Evolutionary conservation across 1,284 basidiomycete genomes (phyloP), one percentile per base, ranked within the genome.

Genomic region (Paramarasmius palmivorus): DNA sequence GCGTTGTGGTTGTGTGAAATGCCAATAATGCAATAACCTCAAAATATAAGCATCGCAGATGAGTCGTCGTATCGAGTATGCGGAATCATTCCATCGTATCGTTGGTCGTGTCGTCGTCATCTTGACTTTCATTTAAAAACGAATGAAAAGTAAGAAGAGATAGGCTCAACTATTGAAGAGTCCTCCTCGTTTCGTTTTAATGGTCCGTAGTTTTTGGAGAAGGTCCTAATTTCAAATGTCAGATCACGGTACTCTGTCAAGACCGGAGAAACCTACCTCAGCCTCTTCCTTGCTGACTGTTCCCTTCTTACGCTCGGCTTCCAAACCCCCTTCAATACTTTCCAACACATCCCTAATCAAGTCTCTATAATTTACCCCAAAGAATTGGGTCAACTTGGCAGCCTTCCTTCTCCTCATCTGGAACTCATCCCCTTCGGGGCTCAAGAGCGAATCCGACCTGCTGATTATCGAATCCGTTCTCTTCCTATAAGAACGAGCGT

Each of bases 331-430:
- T 68, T 92, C 90, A 61, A 92, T 85, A 56, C 85, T 90, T 57
- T 90, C 87, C 58, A 92, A 68, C 20, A 92, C 81, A 63, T 91
- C 86, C 42, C 75, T 77, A 57, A 92, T 84, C 53, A 92, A 71
- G 50, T 88, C 86, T 25, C 83, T 79, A 64, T 92, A 91, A 65
- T 89, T 79, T 42, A 91, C 90, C 15, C 90, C 90, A 66, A 92
- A 92, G 75, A 92, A 92, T 68, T 86, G 79, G 23, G 86, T 85
- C 55, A 92, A 74, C 73, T 92, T 92, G 52, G 90, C 88, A 2
- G 88, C 90, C 49, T 84, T 76, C 36, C 82, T 75, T 48, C 90
- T 76, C 44, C 90, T 83, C 55, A 77, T 68, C 65, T 90, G 84
- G 74, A 92, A 91, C 56, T 74, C 75, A 9, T 73, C 74, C 52